Evolutionary conservation across 495 filamentous ascomycete genomes (phyloP).

Genomic region (Daldinia caldariorum): DNA sequence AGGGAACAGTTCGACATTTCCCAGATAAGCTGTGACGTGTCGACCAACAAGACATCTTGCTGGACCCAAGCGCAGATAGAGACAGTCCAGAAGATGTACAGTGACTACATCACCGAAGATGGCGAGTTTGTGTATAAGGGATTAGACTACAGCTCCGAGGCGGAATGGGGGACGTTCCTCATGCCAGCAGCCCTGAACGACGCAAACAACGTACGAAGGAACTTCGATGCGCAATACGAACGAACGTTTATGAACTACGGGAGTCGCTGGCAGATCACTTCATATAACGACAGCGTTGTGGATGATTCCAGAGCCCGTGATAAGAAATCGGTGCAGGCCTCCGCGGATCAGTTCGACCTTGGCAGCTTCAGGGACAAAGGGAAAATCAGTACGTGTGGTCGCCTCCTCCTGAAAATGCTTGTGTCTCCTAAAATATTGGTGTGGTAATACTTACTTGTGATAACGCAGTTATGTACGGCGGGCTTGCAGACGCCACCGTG

Average conservation of each 20-base stretch:
- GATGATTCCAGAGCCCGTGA: constrained; percentile 46
- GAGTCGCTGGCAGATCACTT: constrained; percentile 48
- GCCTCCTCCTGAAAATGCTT: not conserved
- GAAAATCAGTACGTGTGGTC: constrained; percentile 37
- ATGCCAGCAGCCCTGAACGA: constrained; percentile 44
- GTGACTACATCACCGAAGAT: constrained; percentile 59
- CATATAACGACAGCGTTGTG: constrained; percentile 48
- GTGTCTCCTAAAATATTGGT: not conserved
- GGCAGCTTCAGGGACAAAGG: constrained; percentile 54
- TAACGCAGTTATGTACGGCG: constrained; percentile 65
- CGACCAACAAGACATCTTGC: constrained; percentile 54
- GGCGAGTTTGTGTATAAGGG: constrained; percentile 65
- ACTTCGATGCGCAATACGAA: constrained; percentile 53
- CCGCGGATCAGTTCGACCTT: constrained; percentile 59
- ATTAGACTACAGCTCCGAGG: constrained; percentile 54
- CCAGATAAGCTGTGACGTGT: constrained; percentile 59
- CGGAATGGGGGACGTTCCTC: constrained; percentile 47
- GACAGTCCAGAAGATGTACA: constrained; percentile 63
- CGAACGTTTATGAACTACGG: constrained; percentile 54
- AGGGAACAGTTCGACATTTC: constrained; percentile 52
- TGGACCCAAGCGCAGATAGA: constrained; percentile 63
- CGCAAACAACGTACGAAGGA: constrained; percentile 38
- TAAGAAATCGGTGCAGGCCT: constrained; percentile 53
- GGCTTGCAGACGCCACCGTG: constrained; percentile 62
- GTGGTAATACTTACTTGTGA: constrained; percentile 19